These are phyloP conservation scores for Phaeodactylum tricornutum DNA, from an alignment of 108 stramenopile genomes.

Conservation along the genomic window DNA sequence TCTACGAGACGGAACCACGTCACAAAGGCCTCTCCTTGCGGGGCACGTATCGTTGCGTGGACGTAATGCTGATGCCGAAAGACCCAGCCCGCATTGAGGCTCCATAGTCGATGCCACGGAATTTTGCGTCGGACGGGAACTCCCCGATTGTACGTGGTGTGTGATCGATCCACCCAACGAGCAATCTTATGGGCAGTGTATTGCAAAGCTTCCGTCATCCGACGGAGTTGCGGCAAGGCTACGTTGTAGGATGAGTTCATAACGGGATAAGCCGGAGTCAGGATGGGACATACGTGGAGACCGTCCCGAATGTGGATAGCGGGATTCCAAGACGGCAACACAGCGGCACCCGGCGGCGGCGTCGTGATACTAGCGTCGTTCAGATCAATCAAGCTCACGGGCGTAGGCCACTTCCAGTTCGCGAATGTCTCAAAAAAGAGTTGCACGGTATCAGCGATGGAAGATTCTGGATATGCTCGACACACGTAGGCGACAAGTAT, in stretches of 20 bases:
- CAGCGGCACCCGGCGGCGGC: conserved; percentile 11
- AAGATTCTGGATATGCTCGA: conserved; percentile 45
- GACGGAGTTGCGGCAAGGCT: conserved; percentile 70
- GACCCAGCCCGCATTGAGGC: conserved; percentile 32
- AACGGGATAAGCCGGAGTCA: conserved; percentile 94
- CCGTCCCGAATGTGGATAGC: conserved; percentile 54
- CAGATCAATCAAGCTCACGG: conserved; percentile 12
- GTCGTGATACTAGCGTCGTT: no score
- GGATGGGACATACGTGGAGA: conserved; percentile 85
- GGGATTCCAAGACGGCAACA: conserved; percentile 73
- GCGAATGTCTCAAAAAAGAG: conserved; percentile 75
- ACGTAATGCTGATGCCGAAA: conserved; percentile 19
- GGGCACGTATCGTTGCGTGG: conserved; percentile 48
- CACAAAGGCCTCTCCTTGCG: conserved; percentile 35
- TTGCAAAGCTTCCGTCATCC: conserved; percentile 40
- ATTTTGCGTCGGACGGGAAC: not conserved
- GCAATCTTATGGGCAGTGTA: not conserved
- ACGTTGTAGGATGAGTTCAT: conserved; percentile 97
- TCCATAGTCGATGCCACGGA: no score
- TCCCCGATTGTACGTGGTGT: not conserved
- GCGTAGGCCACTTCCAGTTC: conserved; percentile 79
- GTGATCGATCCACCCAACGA: not conserved
- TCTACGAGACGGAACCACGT: conserved; percentile 76
- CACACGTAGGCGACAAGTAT: conserved; percentile 88
- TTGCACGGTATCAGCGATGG: conserved; percentile 40